A percentile compares a stretch with the other conserved stretches of the same genome.
These are phyloP conservation scores for Komagataella phaffii DNA, from an alignment of 805 yeast species.

Conservation along the genomic window DNA sequence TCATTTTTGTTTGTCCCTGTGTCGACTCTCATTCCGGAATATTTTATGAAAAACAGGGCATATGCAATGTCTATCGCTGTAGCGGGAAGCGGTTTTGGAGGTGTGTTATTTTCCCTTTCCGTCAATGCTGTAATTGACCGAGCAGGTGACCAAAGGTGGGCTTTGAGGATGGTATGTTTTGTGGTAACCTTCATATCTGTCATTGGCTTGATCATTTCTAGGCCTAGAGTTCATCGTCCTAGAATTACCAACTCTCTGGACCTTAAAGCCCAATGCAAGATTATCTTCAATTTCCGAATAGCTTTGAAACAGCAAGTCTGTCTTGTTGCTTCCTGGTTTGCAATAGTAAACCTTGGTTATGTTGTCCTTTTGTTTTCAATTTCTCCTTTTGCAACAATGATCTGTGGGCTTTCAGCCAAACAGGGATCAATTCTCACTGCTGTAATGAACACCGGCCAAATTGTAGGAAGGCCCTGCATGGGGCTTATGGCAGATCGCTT, in stretches of 20 bases:
- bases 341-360: conserved; percentile 25
- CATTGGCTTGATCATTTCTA: conserved; percentile 27
- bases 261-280: conserved; percentile 5
- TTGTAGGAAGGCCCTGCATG: conserved; percentile 33
- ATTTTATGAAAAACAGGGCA: conserved; percentile 37
- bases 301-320: conserved; percentile 8
- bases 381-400: conserved; percentile 29
- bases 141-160: conserved; percentile 29
- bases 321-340: conserved; percentile 14
- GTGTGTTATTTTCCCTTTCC: conserved; percentile 20
- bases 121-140: conserved; percentile 21
- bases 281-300: conserved; percentile 7
- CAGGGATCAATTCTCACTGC: conserved; percentile 34
- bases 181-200: conserved; percentile 22
- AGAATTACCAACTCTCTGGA: conserved; percentile 5
- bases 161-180: conserved; percentile 27
- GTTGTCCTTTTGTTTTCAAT: conserved; percentile 30
- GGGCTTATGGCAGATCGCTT: conserved; percentile 29
- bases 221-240: conserved; percentile 13
- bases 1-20: conserved; percentile 38
- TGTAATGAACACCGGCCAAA: conserved; percentile 30
- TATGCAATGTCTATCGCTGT: conserved; percentile 23
- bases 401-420: conserved; percentile 26
- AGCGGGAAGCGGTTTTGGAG: conserved; percentile 30
- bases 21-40: conserved; percentile 32